Conservation (phyloP, 176 grass and related monocot genomes). For the Musa acuminata region DNA sequence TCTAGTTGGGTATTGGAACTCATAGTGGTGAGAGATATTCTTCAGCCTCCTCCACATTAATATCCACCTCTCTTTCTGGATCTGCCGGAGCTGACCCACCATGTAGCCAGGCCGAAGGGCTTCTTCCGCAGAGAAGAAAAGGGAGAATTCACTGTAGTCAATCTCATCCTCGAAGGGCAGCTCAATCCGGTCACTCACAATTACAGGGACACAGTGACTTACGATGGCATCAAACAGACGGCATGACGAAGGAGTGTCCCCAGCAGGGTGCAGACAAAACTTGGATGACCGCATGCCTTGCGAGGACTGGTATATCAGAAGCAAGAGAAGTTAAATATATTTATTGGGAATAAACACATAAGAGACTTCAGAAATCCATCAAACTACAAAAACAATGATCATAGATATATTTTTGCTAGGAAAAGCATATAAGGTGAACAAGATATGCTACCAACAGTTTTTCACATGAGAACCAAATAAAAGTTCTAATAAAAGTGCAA, state of each 20-base stretch:
- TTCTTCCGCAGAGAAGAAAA: slow-evolving; percentile 87
- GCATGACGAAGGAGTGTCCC: slow-evolving; percentile 90
- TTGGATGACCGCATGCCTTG: slow-evolving; percentile 75
- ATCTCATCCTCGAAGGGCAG: slow-evolving; percentile 94
- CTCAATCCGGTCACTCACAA: slow-evolving; percentile 78
- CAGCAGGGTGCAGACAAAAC: slow-evolving; percentile 79
- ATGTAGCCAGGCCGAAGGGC: slow-evolving; percentile 58
- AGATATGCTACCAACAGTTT: neutral
- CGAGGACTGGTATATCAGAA: slow-evolving; percentile 44
- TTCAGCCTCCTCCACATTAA: slow-evolving; percentile 72
- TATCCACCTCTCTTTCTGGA: slow-evolving; percentile 59
- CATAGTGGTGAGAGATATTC: slow-evolving; percentile 57
- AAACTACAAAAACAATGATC: neutral
- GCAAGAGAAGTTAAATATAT: slow-evolving; percentile 12
- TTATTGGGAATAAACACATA: neutral
- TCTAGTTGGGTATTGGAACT: slow-evolving; percentile 57
- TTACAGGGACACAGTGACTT: slow-evolving; percentile 87
- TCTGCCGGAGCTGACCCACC: slow-evolving; percentile 51
- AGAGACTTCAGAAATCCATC: neutral
- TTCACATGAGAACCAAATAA: neutral
- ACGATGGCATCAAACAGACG: slow-evolving; percentile 87
- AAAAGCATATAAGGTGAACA: neutral
- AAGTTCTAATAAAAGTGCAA: neutral
- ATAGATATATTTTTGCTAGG: neutral
- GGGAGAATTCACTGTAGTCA: slow-evolving; percentile 73